These are phyloP conservation scores for Cryptococcus hybrid DNA, from an alignment of 1,284 basidiomycete species.

Conservation along the genomic window DNA sequence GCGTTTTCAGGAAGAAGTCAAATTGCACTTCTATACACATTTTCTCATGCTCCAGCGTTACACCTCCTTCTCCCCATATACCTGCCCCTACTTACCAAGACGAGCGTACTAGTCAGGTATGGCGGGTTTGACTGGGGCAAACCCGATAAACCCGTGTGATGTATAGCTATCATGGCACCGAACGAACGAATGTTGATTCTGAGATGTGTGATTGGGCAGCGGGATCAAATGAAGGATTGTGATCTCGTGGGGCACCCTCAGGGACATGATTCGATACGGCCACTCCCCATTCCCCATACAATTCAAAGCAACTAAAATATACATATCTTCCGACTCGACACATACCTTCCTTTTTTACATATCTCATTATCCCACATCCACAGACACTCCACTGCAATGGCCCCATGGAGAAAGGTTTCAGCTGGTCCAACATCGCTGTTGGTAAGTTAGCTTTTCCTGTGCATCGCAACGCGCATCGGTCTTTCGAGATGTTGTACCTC, in stretches of 20 bases:
- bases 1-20: no score
- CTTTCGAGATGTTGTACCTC: not conserved
- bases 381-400: conserved; percentile 45
- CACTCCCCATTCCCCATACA: not conserved
- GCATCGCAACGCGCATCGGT: not conserved
- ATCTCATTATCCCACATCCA: not conserved
- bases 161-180: no score
- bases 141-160: no score
- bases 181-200: no score
- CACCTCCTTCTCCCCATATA: no score
- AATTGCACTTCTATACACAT: no score
- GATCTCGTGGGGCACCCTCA: not conserved
- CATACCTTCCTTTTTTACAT: not conserved
- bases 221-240: conserved; percentile 7
- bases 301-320: not conserved
- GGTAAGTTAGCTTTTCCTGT: conserved; percentile 57
- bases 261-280: not conserved
- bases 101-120: no score
- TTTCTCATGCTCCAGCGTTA: no score
- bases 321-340: not conserved
- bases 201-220: not conserved
- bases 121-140: no score
- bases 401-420: conserved; percentile 77
- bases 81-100: no score
- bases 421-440: conserved; percentile 99